phyloP scores from a whole-genome alignment of 1,284 basidiomycete genomes.

The Tremellales sp. region DNA sequence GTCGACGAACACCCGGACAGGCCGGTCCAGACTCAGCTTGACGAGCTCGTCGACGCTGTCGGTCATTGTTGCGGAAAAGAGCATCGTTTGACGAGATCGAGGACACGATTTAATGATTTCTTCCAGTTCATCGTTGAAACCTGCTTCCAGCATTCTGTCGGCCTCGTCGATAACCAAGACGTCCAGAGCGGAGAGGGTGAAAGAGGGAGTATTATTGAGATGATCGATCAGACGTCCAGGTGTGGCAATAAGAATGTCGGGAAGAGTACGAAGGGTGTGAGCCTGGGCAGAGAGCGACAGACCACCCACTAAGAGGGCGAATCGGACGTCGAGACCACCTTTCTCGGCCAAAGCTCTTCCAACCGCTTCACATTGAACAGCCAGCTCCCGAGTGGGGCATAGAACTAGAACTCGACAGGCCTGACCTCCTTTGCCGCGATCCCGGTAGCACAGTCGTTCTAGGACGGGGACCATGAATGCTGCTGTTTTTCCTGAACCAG shows the following conservation, averaged over 20 bases:
- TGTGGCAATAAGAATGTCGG: constrained; percentile 90
- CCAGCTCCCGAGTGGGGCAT: constrained; percentile 89
- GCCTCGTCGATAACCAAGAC: constrained; percentile 95
- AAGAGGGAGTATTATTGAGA: constrained; percentile 89
- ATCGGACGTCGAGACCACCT: constrained; percentile 78
- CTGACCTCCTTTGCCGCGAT: constrained; percentile 71
- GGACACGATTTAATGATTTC: constrained; percentile 93
- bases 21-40: constrained; percentile 83
- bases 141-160: constrained; percentile 95
- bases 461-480: constrained; percentile 93
- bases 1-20: constrained; percentile 92
- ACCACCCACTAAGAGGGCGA: constrained; percentile 88
- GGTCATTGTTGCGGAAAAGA: constrained; percentile 98
- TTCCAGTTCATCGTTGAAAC: constrained; percentile 89
- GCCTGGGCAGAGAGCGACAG: constrained; percentile 90
- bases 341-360: constrained; percentile 69
- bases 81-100: constrained; percentile 86
- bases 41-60: constrained; percentile 92
- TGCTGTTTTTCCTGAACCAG: constrained; percentile 94
- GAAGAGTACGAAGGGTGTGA: constrained; percentile 72
- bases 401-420: constrained; percentile 92
- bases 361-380: constrained; percentile 90
- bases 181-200: constrained; percentile 88
- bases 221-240: constrained; percentile 96
- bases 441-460: constrained; percentile 83